These are phyloP conservation scores for Nakazawaea ishiwadae DNA, from an alignment of 805 yeast genomes.

Conservation along the genomic window DNA sequence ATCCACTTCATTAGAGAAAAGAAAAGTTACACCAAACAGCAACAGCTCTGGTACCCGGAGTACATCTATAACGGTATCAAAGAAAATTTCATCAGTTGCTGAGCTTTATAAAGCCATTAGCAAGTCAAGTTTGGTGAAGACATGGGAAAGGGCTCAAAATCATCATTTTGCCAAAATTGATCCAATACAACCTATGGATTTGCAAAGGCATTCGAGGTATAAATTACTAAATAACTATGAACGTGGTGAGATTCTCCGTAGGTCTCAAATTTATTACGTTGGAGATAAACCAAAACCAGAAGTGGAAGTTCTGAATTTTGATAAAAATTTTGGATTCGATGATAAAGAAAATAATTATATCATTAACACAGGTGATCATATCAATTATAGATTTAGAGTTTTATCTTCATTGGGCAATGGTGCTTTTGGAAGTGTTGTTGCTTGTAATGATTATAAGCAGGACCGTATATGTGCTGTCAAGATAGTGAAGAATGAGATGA, in stretches of 20 bases:
- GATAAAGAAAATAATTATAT: constrained; percentile 62
- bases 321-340: constrained; percentile 65
- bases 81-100: constrained; percentile 3
- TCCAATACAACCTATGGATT: constrained; percentile 6
- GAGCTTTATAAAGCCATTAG: constrained; percentile 7
- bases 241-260: constrained; percentile 53
- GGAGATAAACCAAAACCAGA: constrained; percentile 31
- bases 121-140: constrained; percentile 4
- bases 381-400: constrained; percentile 70
- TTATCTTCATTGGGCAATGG: constrained; percentile 63
- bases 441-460: constrained; percentile 62
- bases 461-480: constrained; percentile 65
- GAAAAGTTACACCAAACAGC: not conserved
- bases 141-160: constrained; percentile 8
- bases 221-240: constrained; percentile 46
- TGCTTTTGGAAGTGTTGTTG: constrained; percentile 75
- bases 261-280: constrained; percentile 43
- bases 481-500: constrained; percentile 66
- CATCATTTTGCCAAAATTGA: constrained; percentile 2
- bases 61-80: not conserved
- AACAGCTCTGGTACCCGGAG: not conserved
- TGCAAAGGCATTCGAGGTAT: constrained; percentile 2
- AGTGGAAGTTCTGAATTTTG: constrained; percentile 33
- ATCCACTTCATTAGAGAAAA: constrained; percentile 3
- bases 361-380: constrained; percentile 58